A percentile compares a stretch with the other conserved stretches of the same genome.
These are phyloP conservation scores for Polyplosphaeria fusca DNA, from an alignment of 495 filamentous ascomycete genomes.

Conservation along the genomic window DNA sequence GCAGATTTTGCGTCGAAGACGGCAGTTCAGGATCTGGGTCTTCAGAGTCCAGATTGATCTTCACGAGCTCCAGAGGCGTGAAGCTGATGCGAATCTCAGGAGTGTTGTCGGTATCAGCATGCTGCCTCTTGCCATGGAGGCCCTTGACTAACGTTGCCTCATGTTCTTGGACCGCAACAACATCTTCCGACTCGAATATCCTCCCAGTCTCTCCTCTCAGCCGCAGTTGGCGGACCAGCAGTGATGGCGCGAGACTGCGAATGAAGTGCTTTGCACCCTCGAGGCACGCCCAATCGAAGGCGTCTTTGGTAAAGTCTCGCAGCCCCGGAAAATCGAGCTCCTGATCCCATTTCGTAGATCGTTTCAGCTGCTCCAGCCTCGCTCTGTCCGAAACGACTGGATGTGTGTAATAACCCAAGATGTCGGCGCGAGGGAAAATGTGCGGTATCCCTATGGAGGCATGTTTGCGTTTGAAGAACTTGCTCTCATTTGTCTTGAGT, in stretches of 20 bases:
- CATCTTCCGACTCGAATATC: conserved; percentile 26
- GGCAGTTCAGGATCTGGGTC: conserved; percentile 44
- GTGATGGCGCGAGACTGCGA: conserved; percentile 70
- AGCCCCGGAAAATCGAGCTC: conserved; percentile 65
- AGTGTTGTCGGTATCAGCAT: conserved; percentile 69
- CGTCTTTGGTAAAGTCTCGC: conserved; percentile 67
- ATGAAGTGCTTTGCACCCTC: conserved; percentile 83
- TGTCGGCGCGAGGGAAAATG: conserved; percentile 71
- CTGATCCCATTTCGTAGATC: conserved; percentile 58
- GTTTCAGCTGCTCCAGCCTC: conserved; percentile 57
- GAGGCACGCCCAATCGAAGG: conserved; percentile 80
- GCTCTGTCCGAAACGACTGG: conserved; percentile 68
- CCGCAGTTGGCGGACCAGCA: conserved; percentile 65
- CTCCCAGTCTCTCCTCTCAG: conserved; percentile 24
- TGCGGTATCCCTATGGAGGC: conserved; percentile 72
- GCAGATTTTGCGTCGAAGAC: background rate
- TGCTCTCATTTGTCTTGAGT: conserved; percentile 77
- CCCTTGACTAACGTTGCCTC: conserved; percentile 54
- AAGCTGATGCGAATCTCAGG: conserved; percentile 76
- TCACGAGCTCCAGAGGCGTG: conserved; percentile 70
- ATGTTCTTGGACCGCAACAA: conserved; percentile 44
- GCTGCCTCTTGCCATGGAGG: conserved; percentile 64
- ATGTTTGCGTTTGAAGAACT: conserved; percentile 73
- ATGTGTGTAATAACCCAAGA: conserved; percentile 81
- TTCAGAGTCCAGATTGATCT: conserved; percentile 60